Evolutionary conservation across 805 yeast species (phyloP).

Genomic region (Candida pseudofarinosa): DNA sequence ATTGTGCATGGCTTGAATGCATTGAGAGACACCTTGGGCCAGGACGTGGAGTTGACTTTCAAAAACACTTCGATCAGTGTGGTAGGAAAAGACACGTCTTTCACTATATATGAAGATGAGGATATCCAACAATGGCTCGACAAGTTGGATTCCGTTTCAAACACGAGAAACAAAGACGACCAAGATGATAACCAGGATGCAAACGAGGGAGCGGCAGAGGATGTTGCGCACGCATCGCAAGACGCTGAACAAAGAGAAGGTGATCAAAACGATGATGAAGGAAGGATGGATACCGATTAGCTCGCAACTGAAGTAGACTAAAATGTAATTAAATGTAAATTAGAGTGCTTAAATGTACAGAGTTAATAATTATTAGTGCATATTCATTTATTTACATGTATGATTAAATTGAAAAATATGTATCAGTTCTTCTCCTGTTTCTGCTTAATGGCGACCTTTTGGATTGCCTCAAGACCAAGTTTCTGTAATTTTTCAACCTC

Average conservation of each 20-base stretch:
- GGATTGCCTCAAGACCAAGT: constrained; percentile 34
- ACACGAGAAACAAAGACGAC: constrained; percentile 48
- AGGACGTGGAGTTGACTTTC: constrained; percentile 83
- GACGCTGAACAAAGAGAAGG: constrained; percentile 1
- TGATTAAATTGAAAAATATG: neutral
- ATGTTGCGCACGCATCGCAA: neutral
- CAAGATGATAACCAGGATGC: constrained; percentile 16
- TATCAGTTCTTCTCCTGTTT: constrained; percentile 4
- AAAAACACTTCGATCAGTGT: constrained; percentile 88
- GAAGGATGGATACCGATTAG: constrained; percentile 41
- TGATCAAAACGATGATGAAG: constrained; percentile 13
- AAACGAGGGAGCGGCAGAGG: constrained; percentile 4
- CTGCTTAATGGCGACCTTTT: constrained; percentile 37
- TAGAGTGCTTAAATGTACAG: constrained; percentile 1
- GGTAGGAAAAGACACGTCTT: constrained; percentile 78
- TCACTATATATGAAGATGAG: constrained; percentile 82
- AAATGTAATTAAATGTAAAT: constrained; percentile 2
- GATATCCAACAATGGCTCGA: constrained; percentile 81
- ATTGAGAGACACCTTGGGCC: constrained; percentile 87
- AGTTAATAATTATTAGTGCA: constrained; percentile 2
- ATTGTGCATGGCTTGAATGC: constrained; percentile 86
- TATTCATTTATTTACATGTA: neutral
- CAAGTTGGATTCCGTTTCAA: constrained; percentile 61
- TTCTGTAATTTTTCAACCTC: constrained; percentile 38
- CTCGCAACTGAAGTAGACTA: constrained; percentile 3